Evolutionary conservation across 2,329 filamentous ascomycete genomes (phyloP).

Genomic region (Alternaria sp.): DNA sequence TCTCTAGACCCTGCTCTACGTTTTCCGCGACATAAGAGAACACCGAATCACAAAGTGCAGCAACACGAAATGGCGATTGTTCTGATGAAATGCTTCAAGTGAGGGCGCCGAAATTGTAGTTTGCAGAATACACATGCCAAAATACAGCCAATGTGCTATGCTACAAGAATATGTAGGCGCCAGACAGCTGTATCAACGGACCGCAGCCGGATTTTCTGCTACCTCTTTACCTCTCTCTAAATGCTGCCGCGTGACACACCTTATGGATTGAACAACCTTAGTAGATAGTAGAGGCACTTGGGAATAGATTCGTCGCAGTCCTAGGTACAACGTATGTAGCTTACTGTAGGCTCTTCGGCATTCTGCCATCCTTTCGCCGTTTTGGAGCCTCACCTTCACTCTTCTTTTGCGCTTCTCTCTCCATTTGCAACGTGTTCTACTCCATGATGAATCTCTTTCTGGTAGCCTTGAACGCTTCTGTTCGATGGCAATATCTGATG

Average conservation of each 20-base stretch:
- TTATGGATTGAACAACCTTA: too few relatives aligned
- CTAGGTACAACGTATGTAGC: too few relatives aligned
- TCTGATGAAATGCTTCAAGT: not conserved
- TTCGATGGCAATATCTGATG: not conserved
- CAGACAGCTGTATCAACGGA: not conserved
- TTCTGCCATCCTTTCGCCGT: too few relatives aligned
- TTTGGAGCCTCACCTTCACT: not conserved
- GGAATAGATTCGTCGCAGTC: too few relatives aligned
- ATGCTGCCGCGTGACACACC: not conserved
- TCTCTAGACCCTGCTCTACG: not conserved
- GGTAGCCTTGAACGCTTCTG: not conserved
- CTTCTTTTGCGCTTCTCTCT: not conserved
- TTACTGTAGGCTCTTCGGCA: too few relatives aligned
- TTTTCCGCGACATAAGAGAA: not conserved
- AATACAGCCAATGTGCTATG: not conserved
- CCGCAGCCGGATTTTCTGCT: not conserved
- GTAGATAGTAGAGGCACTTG: too few relatives aligned
- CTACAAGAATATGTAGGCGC: not conserved
- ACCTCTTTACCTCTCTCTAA: not conserved
- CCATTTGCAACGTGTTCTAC: not conserved
- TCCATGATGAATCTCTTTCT: not conserved
- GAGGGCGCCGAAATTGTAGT: not conserved
- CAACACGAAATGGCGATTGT: not conserved
- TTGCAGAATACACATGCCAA: not conserved
- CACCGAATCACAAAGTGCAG: not conserved